Percentiles rank a stretch among this genome's conserved stretches.
phyloP scores from a whole-genome alignment of 257 asterid genomes.

The Nemophila menziesii region DNA sequence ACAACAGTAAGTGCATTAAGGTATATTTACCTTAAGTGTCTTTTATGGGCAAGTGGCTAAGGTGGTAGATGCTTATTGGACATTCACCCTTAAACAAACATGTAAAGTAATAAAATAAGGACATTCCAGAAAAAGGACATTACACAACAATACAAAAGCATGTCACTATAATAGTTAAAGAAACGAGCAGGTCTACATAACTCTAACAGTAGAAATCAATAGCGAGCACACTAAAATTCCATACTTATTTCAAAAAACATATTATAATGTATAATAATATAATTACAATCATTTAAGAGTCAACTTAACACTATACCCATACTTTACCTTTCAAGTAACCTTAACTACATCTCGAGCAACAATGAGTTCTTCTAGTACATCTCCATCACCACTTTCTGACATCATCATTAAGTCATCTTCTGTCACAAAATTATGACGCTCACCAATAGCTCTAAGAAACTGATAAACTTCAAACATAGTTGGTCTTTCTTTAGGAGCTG shows the following conservation, averaged over 20 bases:
- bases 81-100: too few relatives aligned
- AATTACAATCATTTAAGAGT: slow-evolving; percentile 17
- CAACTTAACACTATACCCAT: slow-evolving; percentile 5
- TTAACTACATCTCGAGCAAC: slow-evolving; percentile 64
- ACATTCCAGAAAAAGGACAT: too few relatives aligned
- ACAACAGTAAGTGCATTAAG: too few relatives aligned
- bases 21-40: too few relatives aligned
- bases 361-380: slow-evolving; percentile 53
- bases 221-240: slow-evolving; percentile 2
- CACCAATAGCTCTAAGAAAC: slow-evolving; percentile 63
- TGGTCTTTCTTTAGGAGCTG: slow-evolving; percentile 68
- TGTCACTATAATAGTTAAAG: background rate
- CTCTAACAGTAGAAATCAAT: background rate
- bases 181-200: background rate
- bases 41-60: too few relatives aligned
- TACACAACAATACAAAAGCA: background rate
- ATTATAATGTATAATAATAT: slow-evolving; percentile 6
- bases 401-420: slow-evolving; percentile 49
- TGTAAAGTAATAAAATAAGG: too few relatives aligned
- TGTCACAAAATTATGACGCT: slow-evolving; percentile 42
- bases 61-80: too few relatives aligned
- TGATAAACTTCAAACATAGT: slow-evolving; percentile 87
- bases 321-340: slow-evolving; percentile 11
- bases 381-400: slow-evolving; percentile 34
- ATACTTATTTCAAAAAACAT: background rate